These are phyloP conservation scores for Tinospora cordifolia DNA, from an alignment of 164 flowering plant genomes.

Conservation along the genomic window DNA sequence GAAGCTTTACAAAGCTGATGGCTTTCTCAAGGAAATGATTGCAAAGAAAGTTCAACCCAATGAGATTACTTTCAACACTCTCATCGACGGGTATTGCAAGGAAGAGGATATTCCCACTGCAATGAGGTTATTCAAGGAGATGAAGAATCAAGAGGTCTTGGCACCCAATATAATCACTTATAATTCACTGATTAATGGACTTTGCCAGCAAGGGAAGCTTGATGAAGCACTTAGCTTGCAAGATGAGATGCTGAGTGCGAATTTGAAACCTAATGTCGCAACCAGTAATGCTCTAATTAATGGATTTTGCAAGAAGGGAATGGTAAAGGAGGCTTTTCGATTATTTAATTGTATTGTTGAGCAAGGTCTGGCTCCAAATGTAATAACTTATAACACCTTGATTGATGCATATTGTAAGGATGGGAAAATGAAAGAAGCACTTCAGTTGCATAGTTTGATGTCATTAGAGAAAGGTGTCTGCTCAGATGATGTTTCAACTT, in stretches of 20 bases:
- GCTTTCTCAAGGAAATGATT: conserved; percentile 26
- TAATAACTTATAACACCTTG: conserved; percentile 23
- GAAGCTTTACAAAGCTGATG: conserved; percentile 28
- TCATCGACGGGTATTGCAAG: conserved; percentile 31
- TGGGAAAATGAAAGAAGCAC: conserved; percentile 22
- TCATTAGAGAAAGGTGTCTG: conserved; percentile 6
- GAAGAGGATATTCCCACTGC: conserved; percentile 22
- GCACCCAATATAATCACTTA: conserved; percentile 25
- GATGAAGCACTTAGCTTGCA: conserved; percentile 18
- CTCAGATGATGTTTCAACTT: conserved; percentile 19
- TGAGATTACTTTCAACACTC: conserved; percentile 24
- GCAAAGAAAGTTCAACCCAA: conserved; percentile 16
- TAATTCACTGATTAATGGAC: conserved; percentile 27
- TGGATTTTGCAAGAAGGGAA: conserved; percentile 25
- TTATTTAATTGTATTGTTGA: conserved; percentile 15
- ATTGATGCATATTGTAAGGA: conserved; percentile 26
- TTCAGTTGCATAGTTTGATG: conserved; percentile 18
- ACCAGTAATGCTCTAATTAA: conserved; percentile 25
- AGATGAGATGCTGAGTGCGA: conserved; percentile 16
- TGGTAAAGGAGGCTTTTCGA: conserved; percentile 21
- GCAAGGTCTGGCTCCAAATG: conserved; percentile 13
- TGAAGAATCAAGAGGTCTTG: conserved; percentile 18
- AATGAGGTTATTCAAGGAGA: conserved; percentile 19
- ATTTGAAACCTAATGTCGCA: conserved; percentile 20
- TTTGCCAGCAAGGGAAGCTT: conserved; percentile 22